Evolutionary conservation across 2,329 filamentous ascomycete species (phyloP), one percentile per base, ranked within the genome.

Genomic region (Diaporthe batatas): DNA sequence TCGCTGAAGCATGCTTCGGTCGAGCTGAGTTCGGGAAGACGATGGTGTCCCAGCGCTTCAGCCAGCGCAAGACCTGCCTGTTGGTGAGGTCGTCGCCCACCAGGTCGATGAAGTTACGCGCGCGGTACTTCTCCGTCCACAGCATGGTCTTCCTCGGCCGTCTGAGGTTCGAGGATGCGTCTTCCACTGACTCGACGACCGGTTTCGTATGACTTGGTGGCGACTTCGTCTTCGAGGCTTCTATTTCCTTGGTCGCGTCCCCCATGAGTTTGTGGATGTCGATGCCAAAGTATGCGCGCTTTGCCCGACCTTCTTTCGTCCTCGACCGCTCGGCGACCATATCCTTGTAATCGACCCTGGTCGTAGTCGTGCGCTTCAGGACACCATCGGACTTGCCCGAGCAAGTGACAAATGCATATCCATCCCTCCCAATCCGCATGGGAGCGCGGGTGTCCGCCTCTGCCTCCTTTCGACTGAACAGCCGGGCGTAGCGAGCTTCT

Each of bases 41-140:
- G 34, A 98, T 87, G 0, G 92, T 88, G 80, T 99, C 96, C 96
- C 96, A 99, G 23, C 89, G 88, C 84, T 98, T 99, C 54, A 99
- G 85, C 96, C 96, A 99, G 69, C 93, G 91, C 71, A 99, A 85
- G 6, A 99, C 96, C 73, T 92, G 89, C 74, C 96, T 91, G 81
- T 99, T 97, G 34, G 96, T 98, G 57, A 95, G 88, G 80, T 99
- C 96, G 77, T 99, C 96, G 36, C 97, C 97, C 62, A 97, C 94
- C 0, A 99, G 87, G 77, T 99, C 96, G 77, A 95, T 93, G 78
- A 98, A 99, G 77, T 91, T 96, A 74, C 91, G 91, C 36, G 96
- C 96, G 47, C 96, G 92, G 80, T 99, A 99, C 81, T 99, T 99
- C 80, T 99, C 96, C 0, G 96, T 98, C 96, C 96, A 99, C 79